These are phyloP conservation scores for Ceratocystis albifundus DNA, from an alignment of 2,329 filamentous ascomycete genomes.

Conservation along the genomic window DNA sequence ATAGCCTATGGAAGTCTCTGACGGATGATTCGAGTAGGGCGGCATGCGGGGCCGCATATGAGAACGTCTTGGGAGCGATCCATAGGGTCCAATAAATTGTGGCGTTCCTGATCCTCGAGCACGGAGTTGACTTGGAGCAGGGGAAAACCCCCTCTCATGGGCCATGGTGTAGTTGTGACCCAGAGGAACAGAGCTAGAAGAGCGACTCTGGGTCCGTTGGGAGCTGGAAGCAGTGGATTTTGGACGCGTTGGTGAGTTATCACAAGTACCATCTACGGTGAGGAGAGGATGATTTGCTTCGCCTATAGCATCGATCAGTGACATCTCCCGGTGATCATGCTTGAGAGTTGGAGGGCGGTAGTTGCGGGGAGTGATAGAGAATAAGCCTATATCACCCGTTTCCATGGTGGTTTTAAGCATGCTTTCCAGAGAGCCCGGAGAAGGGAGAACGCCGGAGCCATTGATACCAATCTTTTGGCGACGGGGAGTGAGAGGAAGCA, in stretches of 20 bases:
- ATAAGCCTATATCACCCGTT: constrained; percentile 52
- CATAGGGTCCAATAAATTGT: background rate
- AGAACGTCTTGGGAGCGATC: constrained; percentile 7
- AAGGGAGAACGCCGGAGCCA: constrained; percentile 31
- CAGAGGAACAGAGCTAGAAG: constrained; percentile 17
- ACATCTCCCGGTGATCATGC: constrained; percentile 19
- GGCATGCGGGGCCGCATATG: background rate
- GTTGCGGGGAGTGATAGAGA: constrained; percentile 39
- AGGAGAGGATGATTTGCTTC: constrained; percentile 19
- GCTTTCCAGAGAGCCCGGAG: constrained; percentile 46
- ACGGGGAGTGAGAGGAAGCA: constrained; percentile 20
- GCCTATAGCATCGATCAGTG: constrained; percentile 21
- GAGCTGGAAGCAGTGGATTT: constrained; percentile 6
- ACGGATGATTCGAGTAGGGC: background rate
- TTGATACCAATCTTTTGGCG: constrained; percentile 20
- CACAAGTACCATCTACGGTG: constrained; percentile 7
- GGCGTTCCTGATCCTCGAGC: constrained; percentile 7
- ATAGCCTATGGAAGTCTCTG: background rate
- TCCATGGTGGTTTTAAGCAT: constrained; percentile 57
- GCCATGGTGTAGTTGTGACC: background rate
- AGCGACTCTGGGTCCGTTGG: constrained; percentile 11
- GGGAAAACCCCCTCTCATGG: constrained; percentile 2
- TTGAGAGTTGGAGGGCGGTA: constrained; percentile 19
- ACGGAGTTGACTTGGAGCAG: constrained; percentile 14
- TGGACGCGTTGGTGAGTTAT: constrained; percentile 7